These are phyloP conservation scores for Prunus mira DNA, from an alignment of 306 rosid genomes.

Conservation along the genomic window DNA sequence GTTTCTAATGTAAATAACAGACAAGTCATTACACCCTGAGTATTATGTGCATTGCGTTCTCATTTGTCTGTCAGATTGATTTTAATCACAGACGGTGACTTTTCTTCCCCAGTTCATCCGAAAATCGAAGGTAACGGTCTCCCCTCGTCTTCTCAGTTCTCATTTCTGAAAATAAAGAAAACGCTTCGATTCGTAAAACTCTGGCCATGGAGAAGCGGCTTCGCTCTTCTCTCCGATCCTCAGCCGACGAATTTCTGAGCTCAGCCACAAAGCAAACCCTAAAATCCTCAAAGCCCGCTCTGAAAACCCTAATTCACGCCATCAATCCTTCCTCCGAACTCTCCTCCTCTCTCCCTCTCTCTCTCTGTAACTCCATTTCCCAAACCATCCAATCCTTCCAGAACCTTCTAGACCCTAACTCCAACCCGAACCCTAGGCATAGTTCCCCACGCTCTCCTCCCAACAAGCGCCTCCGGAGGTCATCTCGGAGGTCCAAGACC, in stretches of 20 bases:
- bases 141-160: background rate
- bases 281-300: constrained; percentile 56
- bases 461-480: constrained; percentile 56
- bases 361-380: constrained; percentile 51
- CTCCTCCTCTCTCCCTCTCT: constrained; percentile 56
- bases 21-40: background rate
- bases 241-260: constrained; percentile 59
- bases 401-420: constrained; percentile 23
- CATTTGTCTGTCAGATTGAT: background rate
- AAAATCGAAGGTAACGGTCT: background rate
- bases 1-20: background rate
- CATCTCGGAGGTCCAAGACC: constrained; percentile 45
- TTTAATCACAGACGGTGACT: background rate
- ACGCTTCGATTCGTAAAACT: background rate
- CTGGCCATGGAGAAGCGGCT: constrained; percentile 66
- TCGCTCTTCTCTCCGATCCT: constrained; percentile 60
- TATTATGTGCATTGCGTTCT: background rate
- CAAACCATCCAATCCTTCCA: constrained; percentile 43
- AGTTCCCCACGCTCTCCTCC: constrained; percentile 63
- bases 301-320: constrained; percentile 68
- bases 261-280: constrained; percentile 45
- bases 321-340: constrained; percentile 55
- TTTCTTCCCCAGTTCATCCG: background rate
- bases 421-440: constrained; percentile 12
- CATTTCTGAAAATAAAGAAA: background rate